Base-by-base conservation (phyloP, 192 early-diverging fungal species). In the Mortierella alpina region DNA sequence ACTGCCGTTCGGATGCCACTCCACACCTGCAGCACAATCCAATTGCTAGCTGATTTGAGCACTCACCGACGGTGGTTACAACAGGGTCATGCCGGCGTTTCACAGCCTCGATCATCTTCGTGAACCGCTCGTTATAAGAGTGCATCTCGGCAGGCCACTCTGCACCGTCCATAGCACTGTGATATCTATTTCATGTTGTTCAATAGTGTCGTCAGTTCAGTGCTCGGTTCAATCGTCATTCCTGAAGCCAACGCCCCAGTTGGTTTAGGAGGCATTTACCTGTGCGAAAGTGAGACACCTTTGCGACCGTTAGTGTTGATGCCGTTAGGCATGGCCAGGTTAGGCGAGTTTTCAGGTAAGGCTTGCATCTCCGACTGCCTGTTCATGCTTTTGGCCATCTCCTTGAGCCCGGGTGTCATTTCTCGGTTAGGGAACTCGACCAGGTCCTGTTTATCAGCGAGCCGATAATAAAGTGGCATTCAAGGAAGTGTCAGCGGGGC, bases 51-150 rank as follows among this genome's bases (percentile, higher is more conserved):
- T 48, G n/a, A 13, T 1, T 17, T 9, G 20, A 48, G 55, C 8
- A 59, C 83, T 60, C 86, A 92, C 90, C 89, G 53, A 97, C 85
- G 41, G 95, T 94, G 7, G 95, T 94, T 8, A 95, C 95, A 11
- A 96, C 95, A 22, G 96, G 95, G 72, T 97, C 95, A 65, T 99
- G 97, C 59, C 97, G 86, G 63, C 91, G 87, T 82, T 99, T 99
- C 55, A 99, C 96, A 55, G 85, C 88, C 68, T 99, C 96, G 66
- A 99, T 93, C 75, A 91, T 89, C 64, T 92, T 92, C 53, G 95
- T 93, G 84, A 99, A 97, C 44, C 87, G 87, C 60, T 87, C 86
- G 74, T 95, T 98, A 84, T 95, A 98, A 42, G 89, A 84, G 18
- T 86, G 68, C 58, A 96, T 86, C 61, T 93, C 93, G 18, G 88